Evolutionary conservation across 805 yeast species (phyloP), one percentile per base, ranked within the genome.

Genomic region (Candida sithepensis): DNA sequence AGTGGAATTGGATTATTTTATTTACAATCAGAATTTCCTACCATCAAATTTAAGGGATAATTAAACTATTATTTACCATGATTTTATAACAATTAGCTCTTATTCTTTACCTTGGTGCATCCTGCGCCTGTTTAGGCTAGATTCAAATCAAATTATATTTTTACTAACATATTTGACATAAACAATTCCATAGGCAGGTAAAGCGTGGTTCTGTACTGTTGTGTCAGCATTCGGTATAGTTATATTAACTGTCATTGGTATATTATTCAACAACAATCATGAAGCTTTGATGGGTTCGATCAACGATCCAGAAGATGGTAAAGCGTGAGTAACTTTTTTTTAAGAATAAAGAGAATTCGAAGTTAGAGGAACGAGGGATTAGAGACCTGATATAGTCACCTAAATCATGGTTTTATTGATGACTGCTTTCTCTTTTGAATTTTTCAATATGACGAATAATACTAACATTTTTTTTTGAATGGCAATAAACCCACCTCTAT

Each of bases 121-220:
- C 28, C 28, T 24, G 9, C 10, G 9, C 10, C 28, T 24, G 28
- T 24, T 24, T 7, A 24, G 6, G 10, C 28, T 10, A 24, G 36
- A 32, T 32, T 7, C 16, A 32, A 12, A n/a, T 34, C 5, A 24
- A 24, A 6, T 34, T 7, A 34, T 4, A n/a, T n/a, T n/a, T n/a
- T 16, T 34, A 34, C 38, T 34, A 34, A 34, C 38, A 34, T 32
- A 13, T 6, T n/a, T n/a, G n/a, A n/a, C n/a, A n/a, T n/a, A n/a
- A n/a, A 16, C 18, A 9, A 32, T 32, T 16, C 16, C 10, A 39
- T 44, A 82, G 86, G 72, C 94, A 42, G 87, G 82, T 23, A 84
- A 88, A 61, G 98, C 99, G 21, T 92, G 96, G 88, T 89, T 88
- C 67, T 92, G 99, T 66, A 92, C 98, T 40, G 78, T 92, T 38